Evolutionary conservation across 163 green algal species (phyloP), one percentile per base, ranked within the genome.

Genomic region (Coccomyxa subellipsoidea): DNA sequence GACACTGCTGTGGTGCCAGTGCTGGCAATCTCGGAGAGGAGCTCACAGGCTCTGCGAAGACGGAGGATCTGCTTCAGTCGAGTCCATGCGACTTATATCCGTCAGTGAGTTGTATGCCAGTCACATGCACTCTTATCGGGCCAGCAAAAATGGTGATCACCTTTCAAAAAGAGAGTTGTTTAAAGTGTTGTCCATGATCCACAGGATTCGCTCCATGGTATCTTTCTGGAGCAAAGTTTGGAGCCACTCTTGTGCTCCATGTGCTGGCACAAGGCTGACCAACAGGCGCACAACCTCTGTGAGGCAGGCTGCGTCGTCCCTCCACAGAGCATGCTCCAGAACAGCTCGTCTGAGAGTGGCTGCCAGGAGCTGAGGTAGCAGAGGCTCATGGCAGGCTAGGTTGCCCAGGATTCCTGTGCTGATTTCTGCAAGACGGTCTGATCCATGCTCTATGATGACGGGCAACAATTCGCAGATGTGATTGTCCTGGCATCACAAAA

Each of bases 351-450:
- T 32, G 21, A 73, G 66, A 23, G 66, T 10, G 8, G 66, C 66
- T 36, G 29, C 32, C 21, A 73, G 66, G 23, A 73, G 66, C 66
- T 23, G 31, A 18, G 29, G 8, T 32, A 35, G 21, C 8, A 73
- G 27, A 23, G 66, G 1, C 15, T 32, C n/a, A 34, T 73, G 66
- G n/a, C 66, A 73, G 4, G 66, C 66, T 23, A 73, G 27, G 66
- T 73, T 73, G 66, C 66, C 66, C 66, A 73, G n/a, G 27, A 73
- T 73, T 73, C 66, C 66, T 36, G 66, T 34, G 27, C 66, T 73
- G 27, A 73, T 73, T 34, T 73, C 66, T 12, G 32, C 66, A n/a
- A 73, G 66, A 18, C 66, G 27, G 18, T 73, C 66, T 73, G 66
- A 34, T 32, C 66, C n/a, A 34, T 73, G n/a, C 66, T 73, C 66